phyloP scores from a whole-genome alignment of 1,284 basidiomycete genomes.

The Cerrena zonata region DNA sequence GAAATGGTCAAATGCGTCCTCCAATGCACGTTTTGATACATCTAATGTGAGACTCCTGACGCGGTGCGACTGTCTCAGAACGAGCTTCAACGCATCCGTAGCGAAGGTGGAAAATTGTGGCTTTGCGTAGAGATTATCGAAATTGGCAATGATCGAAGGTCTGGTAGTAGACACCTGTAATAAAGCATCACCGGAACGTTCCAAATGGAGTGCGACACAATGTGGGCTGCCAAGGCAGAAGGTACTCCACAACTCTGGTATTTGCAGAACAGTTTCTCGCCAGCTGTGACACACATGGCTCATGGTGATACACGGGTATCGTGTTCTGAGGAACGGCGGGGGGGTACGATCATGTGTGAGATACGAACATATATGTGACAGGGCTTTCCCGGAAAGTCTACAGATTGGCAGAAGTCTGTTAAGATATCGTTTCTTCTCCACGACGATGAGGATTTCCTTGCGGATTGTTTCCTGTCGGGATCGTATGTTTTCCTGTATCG shows the following conservation, averaged over 20 bases:
- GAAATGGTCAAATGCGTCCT: neutral
- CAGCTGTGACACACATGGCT: constrained; percentile 4
- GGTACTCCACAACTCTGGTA: neutral
- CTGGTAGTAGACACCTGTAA: neutral
- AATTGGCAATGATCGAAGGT: neutral
- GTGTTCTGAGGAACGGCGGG: neutral
- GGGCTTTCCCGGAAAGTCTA: neutral
- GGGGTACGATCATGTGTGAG: neutral
- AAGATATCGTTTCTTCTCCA: neutral
- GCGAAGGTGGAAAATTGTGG: too few relatives aligned
- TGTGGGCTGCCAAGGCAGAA: neutral
- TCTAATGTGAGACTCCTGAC: neutral
- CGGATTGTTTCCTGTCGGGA: neutral
- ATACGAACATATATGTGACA: neutral
- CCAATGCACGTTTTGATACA: neutral
- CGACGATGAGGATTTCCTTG: neutral
- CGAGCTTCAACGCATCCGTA: neutral
- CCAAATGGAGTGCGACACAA: neutral
- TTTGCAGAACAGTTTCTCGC: neutral
- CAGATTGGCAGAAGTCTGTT: neutral
- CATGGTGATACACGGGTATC: neutral
- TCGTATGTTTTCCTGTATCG: neutral
- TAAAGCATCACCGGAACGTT: neutral
- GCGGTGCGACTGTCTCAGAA: neutral
- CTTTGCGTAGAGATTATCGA: too few relatives aligned